phyloP scores from a whole-genome alignment of 192 early-diverging fungal species.

The Coemansia sp. region DNA sequence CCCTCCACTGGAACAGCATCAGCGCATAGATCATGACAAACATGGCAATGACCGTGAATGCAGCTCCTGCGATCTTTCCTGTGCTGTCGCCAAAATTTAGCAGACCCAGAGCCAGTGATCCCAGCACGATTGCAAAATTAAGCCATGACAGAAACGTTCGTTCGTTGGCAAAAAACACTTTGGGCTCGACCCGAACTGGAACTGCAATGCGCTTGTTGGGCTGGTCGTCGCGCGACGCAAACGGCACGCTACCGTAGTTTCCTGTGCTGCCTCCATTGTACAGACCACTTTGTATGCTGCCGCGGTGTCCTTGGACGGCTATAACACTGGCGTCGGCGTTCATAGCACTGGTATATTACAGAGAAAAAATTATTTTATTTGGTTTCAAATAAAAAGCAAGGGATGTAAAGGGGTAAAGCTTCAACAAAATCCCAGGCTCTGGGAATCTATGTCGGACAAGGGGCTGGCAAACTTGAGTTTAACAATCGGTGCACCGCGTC shows the following conservation, averaged over 20 bases:
- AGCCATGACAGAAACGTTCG: conserved; percentile 90
- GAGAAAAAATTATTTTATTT: not conserved
- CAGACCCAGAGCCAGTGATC: conserved; percentile 72
- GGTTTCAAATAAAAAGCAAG: too few relatives aligned
- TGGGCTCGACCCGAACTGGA: conserved; percentile 81
- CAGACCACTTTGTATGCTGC: conserved; percentile 14
- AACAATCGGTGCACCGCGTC: not conserved
- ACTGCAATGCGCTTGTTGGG: conserved; percentile 69
- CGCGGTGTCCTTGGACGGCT: conserved; percentile 47
- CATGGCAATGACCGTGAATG: conserved; percentile 74
- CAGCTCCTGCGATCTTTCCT: conserved; percentile 64
- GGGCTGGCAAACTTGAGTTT: not conserved
- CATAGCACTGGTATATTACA: conserved; percentile 8
- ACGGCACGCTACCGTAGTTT: conserved; percentile 43
- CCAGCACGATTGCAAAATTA: conserved; percentile 76
- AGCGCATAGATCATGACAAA: conserved; percentile 78
- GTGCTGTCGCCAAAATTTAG: conserved; percentile 81
- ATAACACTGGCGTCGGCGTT: conserved; percentile 50
- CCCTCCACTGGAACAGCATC: conserved; percentile 72
- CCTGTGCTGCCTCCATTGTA: not conserved
- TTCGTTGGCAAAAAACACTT: conserved; percentile 95
- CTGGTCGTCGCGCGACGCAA: conserved; percentile 24
- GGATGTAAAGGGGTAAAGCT: not conserved
- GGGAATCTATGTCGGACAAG: not conserved
- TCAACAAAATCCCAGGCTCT: not conserved